Evolutionary conservation across 805 yeast genomes (phyloP), one percentile per base, ranked within the genome.

Genomic region (Candida schatavii): DNA sequence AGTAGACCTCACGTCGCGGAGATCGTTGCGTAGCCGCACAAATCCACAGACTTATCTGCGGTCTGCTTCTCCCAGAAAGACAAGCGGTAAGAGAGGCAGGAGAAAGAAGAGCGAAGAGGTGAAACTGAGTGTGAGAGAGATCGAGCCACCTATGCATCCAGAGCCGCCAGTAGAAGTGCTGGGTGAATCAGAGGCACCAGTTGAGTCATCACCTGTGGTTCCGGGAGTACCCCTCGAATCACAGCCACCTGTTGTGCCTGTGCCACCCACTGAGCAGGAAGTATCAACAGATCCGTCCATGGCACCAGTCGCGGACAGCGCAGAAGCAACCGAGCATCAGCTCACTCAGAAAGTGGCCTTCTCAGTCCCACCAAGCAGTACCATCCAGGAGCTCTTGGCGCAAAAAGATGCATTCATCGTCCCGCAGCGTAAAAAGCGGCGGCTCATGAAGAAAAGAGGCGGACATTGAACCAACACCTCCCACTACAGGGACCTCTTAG

Each of bases 11-110:
- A 59, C 54, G 38, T 59, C 62, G 1, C 39, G 42, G 14, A 52
- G 56, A 35, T 51, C 60, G 4, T 46, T 59, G 22, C 50, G 64
- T 42, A 59, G 56, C 41, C 63, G 65, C 2, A 56, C 51, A 7
- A 37, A 40, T 21, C 29, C 32, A 22, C 39, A 42, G 15, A 20
- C 14, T 6, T 29, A 29, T 15, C 32, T 11, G 14, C 7, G 15
- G 2, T 4, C 39, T 17, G 34, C 4, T 23, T 41, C 20, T 30
- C 39, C 18, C 36, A 36, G 21, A 38, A 40, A 33, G 33, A 15
- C 33, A n/a, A 15, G 22, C 19, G 29, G 37, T 14, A 28, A 28
- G 27, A 23, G 18, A 18, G 17, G 37, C 19, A n/a, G 10, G 43
- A 36, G 13, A 18, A 14, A 10, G n/a, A n/a, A 17, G 5, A 27